These are phyloP conservation scores for Globisporangium carolinianum DNA, from an alignment of 352 stramenopile species.

Conservation along the genomic window DNA sequence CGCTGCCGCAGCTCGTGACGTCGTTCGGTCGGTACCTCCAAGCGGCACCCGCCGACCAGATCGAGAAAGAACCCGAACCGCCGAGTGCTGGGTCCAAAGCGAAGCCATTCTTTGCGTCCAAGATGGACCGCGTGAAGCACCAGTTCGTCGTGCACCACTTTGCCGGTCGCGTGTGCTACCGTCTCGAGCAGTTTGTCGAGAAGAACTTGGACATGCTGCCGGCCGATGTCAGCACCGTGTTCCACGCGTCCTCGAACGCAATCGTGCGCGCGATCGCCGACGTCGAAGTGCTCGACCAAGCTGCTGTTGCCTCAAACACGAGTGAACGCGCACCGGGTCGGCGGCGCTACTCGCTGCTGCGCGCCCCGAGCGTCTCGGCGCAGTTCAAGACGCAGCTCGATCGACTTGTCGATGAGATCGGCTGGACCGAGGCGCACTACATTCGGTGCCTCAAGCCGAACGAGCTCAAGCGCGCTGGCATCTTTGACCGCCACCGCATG, in stretches of 20 bases:
- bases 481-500: slow-evolving; percentile 83
- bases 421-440: slow-evolving; percentile 95
- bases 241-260: slow-evolving; percentile 51
- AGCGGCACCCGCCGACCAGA: slow-evolving; percentile 28
- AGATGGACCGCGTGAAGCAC: slow-evolving; percentile 76
- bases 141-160: slow-evolving; percentile 84
- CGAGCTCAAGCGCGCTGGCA: slow-evolving; percentile 69
- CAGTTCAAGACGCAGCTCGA: slow-evolving; percentile 94
- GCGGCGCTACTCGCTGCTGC: slow-evolving; percentile 44
- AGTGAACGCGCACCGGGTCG: slow-evolving; percentile 17
- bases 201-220: slow-evolving; percentile 85
- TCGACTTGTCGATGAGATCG: slow-evolving; percentile 91
- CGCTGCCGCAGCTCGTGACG: slow-evolving; percentile 46
- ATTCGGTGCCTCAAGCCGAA: slow-evolving; percentile 99
- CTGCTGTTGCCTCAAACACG: not conserved
- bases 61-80: slow-evolving; percentile 28
- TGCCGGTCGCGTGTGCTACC: slow-evolving; percentile 69
- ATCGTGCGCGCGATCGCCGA: slow-evolving; percentile 55
- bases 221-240: slow-evolving; percentile 43
- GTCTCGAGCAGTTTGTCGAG: slow-evolving; percentile 75
- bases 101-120: slow-evolving; percentile 67
- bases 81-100: slow-evolving; percentile 18
- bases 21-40: slow-evolving; percentile 60
- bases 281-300: slow-evolving; percentile 38
- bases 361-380: slow-evolving; percentile 73